A percentile compares a stretch with the other conserved stretches of the same genome.
phyloP scores from a whole-genome alignment of 495 filamentous ascomycete species.

The Lophiostoma macrostomum region DNA sequence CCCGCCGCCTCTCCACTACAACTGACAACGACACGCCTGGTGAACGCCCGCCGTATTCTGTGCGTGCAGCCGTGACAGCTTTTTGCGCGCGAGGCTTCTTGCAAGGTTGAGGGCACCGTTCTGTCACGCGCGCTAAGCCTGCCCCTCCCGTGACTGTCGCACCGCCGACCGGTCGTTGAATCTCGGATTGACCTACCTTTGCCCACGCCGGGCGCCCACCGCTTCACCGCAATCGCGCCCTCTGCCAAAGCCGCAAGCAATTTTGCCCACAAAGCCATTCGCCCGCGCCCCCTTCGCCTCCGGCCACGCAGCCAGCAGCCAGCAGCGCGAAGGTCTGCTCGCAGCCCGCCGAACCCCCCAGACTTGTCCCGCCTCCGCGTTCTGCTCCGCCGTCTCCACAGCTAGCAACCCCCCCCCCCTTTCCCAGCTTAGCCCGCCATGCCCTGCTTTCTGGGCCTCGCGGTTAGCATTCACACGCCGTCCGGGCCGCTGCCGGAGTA shows the following conservation, averaged over 20 bases:
- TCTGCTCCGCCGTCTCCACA: slow-evolving; percentile 7
- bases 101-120: slow-evolving; percentile 2
- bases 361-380: too few relatives aligned
- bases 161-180: neutral
- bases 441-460: slow-evolving; percentile 98
- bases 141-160: slow-evolving; percentile 22
- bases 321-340: slow-evolving; percentile 8
- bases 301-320: too few relatives aligned
- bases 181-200: slow-evolving; percentile 1
- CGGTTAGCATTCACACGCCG: slow-evolving; percentile 91
- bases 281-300: too few relatives aligned
- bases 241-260: too few relatives aligned
- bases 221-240: too few relatives aligned
- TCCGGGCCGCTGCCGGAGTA: slow-evolving; percentile 86
- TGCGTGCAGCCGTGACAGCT: too few relatives aligned
- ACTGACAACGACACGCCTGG: too few relatives aligned
- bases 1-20: too few relatives aligned
- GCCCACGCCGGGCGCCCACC: too few relatives aligned
- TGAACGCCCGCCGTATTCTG: too few relatives aligned
- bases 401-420: neutral
- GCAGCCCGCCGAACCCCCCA: too few relatives aligned
- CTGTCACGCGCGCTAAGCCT: slow-evolving; percentile 18
- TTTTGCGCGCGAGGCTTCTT: slow-evolving; percentile 1
- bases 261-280: too few relatives aligned
- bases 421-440: slow-evolving; percentile 37